phyloP scores from a whole-genome alignment of 331 rosid species.

The Malus hybrid region DNA sequence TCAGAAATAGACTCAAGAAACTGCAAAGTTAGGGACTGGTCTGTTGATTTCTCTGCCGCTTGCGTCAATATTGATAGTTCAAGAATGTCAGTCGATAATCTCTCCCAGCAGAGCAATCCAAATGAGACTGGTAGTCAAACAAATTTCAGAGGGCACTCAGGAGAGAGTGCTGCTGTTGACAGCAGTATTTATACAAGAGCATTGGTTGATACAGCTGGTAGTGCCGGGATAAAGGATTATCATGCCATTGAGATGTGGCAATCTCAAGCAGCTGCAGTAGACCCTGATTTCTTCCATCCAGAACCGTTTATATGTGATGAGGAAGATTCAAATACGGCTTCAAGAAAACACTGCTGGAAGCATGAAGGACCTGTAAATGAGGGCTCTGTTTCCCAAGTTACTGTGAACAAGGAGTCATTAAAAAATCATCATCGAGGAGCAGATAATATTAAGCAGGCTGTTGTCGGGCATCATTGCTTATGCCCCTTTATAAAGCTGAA shows the following conservation, averaged over 20 bases:
- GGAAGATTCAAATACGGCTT: constrained; percentile 84
- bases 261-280: constrained; percentile 95
- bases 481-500: constrained; percentile 98
- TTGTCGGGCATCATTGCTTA: constrained; percentile 86
- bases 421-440: constrained; percentile 75
- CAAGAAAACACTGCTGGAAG: constrained; percentile 60
- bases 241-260: constrained; percentile 99
- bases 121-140: constrained; percentile 77
- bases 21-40: constrained; percentile 97
- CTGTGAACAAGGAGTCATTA: constrained; percentile 62
- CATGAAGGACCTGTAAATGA: constrained; percentile 68
- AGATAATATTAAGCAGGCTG: constrained; percentile 92
- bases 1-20: constrained; percentile 97
- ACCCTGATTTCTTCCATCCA: constrained; percentile 50
- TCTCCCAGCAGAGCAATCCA: constrained; percentile 88
- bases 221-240: constrained; percentile 74
- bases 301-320: constrained; percentile 57
- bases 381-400: constrained; percentile 89
- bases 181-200: constrained; percentile 90
- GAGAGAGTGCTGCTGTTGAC: constrained; percentile 92
- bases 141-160: constrained; percentile 91
- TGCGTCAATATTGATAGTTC: constrained; percentile 79
- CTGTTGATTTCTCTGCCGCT: constrained; percentile 89
- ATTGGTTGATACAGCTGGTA: constrained; percentile 92
- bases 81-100: constrained; percentile 69